Evolutionary conservation across 169 alveolate species (phyloP).

Genomic region (Plasmodium billcollinsi): DNA sequence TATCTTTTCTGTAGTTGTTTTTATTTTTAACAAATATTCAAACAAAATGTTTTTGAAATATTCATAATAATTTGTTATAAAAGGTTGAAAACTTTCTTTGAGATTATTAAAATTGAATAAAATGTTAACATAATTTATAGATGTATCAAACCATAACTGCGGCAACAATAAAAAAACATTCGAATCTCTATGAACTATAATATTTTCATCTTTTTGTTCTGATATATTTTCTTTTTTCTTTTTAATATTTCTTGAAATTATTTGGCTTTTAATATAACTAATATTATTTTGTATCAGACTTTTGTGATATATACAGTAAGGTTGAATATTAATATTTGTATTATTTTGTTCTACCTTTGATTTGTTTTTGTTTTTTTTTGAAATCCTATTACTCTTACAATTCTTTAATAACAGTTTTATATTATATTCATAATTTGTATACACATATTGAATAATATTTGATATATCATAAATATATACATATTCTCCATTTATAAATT

Average conservation of each 20-base stretch:
- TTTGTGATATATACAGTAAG: not conserved
- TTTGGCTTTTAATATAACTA: conserved; percentile 7
- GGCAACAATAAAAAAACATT: not conserved
- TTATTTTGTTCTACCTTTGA: conserved; percentile 1
- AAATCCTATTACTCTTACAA: not conserved
- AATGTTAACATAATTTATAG: conserved; percentile 11
- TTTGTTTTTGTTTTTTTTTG: conserved; percentile 4
- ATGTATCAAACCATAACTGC: not conserved
- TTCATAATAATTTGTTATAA: conserved; percentile 21
- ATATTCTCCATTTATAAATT: conserved; percentile 10
- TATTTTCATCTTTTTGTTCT: not conserved
- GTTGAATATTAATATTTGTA: not conserved
- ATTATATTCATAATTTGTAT: conserved; percentile 28
- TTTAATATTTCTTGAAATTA: conserved; percentile 8
- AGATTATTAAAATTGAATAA: conserved; percentile 11
- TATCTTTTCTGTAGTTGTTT: conserved; percentile 12
- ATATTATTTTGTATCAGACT: not conserved
- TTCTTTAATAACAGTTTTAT: conserved; percentile 11
- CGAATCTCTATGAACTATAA: not conserved
- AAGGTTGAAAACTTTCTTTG: conserved; percentile 6
- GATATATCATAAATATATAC: conserved; percentile 10
- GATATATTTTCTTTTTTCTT: not conserved
- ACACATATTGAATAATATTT: not conserved
- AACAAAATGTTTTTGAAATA: conserved; percentile 11
- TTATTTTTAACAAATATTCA: conserved; percentile 27